Conservation (phyloP, 75 land plant species). For the Isoetes taiwanensis region DNA sequence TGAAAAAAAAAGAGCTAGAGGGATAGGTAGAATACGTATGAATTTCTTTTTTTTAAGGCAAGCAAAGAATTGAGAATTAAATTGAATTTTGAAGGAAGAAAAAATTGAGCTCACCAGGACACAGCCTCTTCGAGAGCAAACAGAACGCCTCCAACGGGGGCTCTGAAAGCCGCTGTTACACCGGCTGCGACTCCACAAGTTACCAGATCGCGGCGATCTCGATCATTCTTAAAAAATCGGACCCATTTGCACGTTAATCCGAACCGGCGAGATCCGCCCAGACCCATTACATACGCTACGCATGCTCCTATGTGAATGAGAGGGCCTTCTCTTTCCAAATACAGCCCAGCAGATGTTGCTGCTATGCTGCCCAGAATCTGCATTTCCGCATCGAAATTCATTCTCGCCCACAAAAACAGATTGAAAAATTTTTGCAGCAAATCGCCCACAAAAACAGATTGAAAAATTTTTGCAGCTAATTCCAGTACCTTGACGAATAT, state of each 20-base stretch:
- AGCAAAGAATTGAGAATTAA: too few relatives aligned
- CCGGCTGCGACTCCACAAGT: background rate
- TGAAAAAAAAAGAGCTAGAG: too few relatives aligned
- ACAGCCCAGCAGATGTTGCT: background rate
- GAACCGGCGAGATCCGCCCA: background rate
- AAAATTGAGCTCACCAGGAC: background rate
- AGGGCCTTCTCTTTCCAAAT: background rate
- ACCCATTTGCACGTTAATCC: background rate
- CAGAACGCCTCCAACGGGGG: background rate
- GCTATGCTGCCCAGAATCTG: background rate
- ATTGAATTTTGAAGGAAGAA: too few relatives aligned
- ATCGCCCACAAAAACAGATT: too few relatives aligned
- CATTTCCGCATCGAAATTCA: too few relatives aligned
- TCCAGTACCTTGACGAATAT: background rate
- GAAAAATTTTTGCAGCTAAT: too few relatives aligned
- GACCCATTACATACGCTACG: background rate
- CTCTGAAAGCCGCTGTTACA: conserved; percentile 1
- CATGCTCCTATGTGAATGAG: conserved; percentile 2
- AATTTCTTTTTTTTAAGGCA: too few relatives aligned
- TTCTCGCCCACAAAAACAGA: background rate
- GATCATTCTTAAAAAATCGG: background rate
- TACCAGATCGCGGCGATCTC: conserved; percentile 2
- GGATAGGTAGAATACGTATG: too few relatives aligned
- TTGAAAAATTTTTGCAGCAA: too few relatives aligned
- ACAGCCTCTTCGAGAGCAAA: background rate